Conservation (phyloP, 140 eudicot species). For the Bidens hawaiensis region DNA sequence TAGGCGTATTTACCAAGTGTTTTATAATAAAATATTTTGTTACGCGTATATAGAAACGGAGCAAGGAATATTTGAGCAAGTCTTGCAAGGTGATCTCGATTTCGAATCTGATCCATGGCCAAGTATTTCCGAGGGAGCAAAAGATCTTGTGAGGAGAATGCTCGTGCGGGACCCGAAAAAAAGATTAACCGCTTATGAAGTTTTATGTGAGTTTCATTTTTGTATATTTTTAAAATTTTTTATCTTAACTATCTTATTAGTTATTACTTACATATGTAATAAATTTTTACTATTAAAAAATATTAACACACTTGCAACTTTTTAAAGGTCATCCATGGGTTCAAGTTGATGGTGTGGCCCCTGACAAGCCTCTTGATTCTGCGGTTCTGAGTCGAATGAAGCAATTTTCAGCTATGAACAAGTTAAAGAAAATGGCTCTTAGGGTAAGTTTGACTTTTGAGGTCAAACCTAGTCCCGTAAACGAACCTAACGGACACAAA, state of each 20-base stretch:
- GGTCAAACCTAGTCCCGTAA: too few relatives aligned
- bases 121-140: slow-evolving; percentile 76
- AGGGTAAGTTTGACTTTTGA: slow-evolving; percentile 29
- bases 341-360: too few relatives aligned
- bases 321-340: neutral
- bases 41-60: slow-evolving; percentile 50
- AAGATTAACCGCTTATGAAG: slow-evolving; percentile 80
- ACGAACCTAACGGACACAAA: too few relatives aligned
- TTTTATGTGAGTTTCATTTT: slow-evolving; percentile 54
- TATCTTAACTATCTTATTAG: neutral
- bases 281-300: neutral
- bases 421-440: slow-evolving; percentile 12
- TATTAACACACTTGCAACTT: neutral
- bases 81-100: slow-evolving; percentile 82
- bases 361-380: slow-evolving; percentile 43
- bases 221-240: neutral
- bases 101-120: slow-evolving; percentile 93
- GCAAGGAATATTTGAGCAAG: slow-evolving; percentile 91
- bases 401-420: slow-evolving; percentile 45
- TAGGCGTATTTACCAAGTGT: neutral
- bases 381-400: slow-evolving; percentile 86
- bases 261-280: neutral
- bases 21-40: slow-evolving; percentile 1
- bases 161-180: slow-evolving; percentile 69
- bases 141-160: slow-evolving; percentile 86